Conservation (phyloP, 352 stramenopile genomes). For the Globisporangium emineosum region DNA sequence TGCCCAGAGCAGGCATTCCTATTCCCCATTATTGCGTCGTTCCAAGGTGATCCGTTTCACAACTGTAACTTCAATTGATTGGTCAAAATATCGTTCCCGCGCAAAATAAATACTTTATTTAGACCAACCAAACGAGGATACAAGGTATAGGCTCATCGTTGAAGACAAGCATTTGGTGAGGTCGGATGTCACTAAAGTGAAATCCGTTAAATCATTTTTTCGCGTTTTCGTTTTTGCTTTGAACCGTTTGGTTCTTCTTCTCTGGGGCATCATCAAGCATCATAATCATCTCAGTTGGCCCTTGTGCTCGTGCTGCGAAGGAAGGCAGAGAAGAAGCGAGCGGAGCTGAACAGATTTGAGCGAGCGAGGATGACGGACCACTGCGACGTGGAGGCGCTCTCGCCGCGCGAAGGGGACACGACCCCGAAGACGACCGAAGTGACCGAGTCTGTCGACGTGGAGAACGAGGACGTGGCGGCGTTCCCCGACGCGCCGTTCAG, state of each 20-base stretch:
- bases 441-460: conserved; percentile 12
- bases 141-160: no score
- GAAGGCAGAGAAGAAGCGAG: neutral
- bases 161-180: no score
- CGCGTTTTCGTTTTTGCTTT: no score
- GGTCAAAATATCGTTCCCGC: no score
- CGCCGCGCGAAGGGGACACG: conserved; percentile 14
- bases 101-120: no score
- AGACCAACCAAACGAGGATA: no score
- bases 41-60: no score
- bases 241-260: no score
- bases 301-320: neutral
- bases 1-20: no score
- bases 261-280: neutral
- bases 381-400: conserved; percentile 21
- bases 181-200: neutral
- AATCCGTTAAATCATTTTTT: no score
- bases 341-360: neutral
- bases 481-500: conserved; percentile 34
- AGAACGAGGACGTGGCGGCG: conserved; percentile 20
- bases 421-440: conserved; percentile 1
- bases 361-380: conserved; percentile 17
- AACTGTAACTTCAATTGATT: no score
- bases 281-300: neutral
- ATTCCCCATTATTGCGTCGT: no score